phyloP scores from a whole-genome alignment of 176 grass and related monocot genomes.

The Aegilops speltoides region DNA sequence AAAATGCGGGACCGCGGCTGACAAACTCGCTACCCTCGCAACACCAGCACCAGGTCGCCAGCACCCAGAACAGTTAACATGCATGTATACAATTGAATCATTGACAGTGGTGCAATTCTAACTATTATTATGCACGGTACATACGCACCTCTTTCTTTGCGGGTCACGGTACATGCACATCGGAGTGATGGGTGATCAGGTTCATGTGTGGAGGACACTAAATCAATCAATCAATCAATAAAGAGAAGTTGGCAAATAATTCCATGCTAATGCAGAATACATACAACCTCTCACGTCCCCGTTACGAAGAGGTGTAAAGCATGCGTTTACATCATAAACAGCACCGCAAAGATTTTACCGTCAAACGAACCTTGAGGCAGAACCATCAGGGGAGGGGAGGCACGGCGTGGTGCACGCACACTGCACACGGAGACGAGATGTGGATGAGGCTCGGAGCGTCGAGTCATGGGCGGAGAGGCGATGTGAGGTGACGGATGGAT shows the following conservation, averaged over 20 bases:
- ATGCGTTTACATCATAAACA: not conserved
- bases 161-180: not conserved
- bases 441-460: conserved; percentile 38
- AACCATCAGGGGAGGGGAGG: not conserved
- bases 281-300: not conserved
- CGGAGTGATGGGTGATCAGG: not conserved
- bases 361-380: not conserved
- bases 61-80: too few relatives aligned
- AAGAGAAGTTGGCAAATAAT: not conserved
- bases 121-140: not conserved
- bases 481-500: conserved; percentile 7
- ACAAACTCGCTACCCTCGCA: too few relatives aligned
- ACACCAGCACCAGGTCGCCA: too few relatives aligned
- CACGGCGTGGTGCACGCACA: not conserved
- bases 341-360: not conserved
- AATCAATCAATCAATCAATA: not conserved
- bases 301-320: not conserved
- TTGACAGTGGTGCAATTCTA: not conserved
- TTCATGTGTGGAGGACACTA: not conserved
- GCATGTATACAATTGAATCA: too few relatives aligned
- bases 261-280: not conserved
- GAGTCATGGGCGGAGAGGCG: not conserved
- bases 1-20: too few relatives aligned
- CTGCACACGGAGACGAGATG: not conserved
- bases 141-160: not conserved